These are phyloP conservation scores for Aspergillus sergii DNA, from an alignment of 2,329 filamentous ascomycete genomes.

Conservation along the genomic window DNA sequence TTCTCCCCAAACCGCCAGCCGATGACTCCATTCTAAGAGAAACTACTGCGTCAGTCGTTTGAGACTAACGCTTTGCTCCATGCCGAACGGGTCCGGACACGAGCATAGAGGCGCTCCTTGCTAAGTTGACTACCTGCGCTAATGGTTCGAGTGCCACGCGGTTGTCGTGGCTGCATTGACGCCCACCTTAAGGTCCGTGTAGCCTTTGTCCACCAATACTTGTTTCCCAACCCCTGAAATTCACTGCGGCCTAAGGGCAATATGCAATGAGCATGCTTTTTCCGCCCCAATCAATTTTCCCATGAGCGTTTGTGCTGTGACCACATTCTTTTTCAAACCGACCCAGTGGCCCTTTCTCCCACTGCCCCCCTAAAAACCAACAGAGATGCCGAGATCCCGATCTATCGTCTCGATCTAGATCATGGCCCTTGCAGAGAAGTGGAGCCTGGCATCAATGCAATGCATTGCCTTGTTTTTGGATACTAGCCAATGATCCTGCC, in stretches of 20 bases:
- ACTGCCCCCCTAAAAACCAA: not conserved
- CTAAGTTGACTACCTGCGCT: slow-evolving; percentile 9
- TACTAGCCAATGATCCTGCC: not conserved
- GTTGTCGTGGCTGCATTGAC: slow-evolving; percentile 27
- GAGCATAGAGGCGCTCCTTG: slow-evolving; percentile 4
- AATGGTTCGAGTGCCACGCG: slow-evolving; percentile 37
- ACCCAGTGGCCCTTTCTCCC: not conserved
- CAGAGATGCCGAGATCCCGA: not conserved
- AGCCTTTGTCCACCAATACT: not conserved
- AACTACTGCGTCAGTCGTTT: not conserved
- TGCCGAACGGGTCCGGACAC: slow-evolving; percentile 14
- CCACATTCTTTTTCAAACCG: not conserved
- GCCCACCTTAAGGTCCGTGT: slow-evolving; percentile 20
- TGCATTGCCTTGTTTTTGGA: not conserved
- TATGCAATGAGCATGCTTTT: not conserved
- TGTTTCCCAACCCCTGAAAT: not conserved
- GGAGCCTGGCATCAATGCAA: not conserved
- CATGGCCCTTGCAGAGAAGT: not conserved
- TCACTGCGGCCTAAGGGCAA: not conserved
- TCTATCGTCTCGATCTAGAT: not conserved
- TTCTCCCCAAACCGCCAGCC: not conserved
- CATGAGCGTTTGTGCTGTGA: not conserved
- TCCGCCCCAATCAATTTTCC: not conserved
- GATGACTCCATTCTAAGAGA: not conserved
- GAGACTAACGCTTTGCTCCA: slow-evolving; percentile 8